These are phyloP conservation scores for Candida schatavii DNA, from an alignment of 805 yeast species.

Conservation along the genomic window DNA sequence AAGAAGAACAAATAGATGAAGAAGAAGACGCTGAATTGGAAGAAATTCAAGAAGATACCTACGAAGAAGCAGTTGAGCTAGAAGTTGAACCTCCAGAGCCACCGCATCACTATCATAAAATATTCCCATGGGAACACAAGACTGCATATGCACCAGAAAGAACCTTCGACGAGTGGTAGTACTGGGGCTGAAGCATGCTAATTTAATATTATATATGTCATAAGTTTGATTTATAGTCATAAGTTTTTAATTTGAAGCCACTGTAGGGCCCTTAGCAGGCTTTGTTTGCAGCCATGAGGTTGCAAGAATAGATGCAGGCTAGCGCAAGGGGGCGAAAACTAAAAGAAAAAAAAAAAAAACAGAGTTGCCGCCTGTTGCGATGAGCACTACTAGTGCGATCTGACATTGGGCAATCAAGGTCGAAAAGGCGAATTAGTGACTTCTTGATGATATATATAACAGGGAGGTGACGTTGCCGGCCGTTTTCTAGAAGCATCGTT, in stretches of 20 bases:
- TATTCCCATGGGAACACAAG: conserved; percentile 40
- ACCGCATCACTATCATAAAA: conserved; percentile 6
- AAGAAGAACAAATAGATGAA: not conserved
- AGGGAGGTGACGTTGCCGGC: no score
- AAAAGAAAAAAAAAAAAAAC: not conserved
- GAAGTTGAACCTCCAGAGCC: not conserved
- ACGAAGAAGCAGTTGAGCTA: conserved; percentile 6
- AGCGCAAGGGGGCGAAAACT: not conserved
- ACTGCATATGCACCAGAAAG: conserved; percentile 20
- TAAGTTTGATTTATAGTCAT: no score
- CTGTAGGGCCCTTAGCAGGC: no score
- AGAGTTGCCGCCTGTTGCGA: not conserved
- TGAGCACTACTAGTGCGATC: no score
- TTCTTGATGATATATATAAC: no score
- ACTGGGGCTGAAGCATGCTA: not conserved
- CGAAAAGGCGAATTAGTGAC: no score
- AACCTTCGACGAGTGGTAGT: conserved; percentile 16
- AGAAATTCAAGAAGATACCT: conserved; percentile 7
- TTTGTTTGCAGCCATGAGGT: not conserved
- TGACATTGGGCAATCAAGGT: no score
- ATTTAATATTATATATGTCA: no score
- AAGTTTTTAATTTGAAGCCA: no score
- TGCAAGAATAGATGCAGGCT: not conserved
- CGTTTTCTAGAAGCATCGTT: no score
- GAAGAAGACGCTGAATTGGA: conserved; percentile 2